Evolutionary conservation across 2,329 filamentous ascomycete species (phyloP), one percentile per base, ranked within the genome.

Genomic region (Monosporascus sp.): DNA sequence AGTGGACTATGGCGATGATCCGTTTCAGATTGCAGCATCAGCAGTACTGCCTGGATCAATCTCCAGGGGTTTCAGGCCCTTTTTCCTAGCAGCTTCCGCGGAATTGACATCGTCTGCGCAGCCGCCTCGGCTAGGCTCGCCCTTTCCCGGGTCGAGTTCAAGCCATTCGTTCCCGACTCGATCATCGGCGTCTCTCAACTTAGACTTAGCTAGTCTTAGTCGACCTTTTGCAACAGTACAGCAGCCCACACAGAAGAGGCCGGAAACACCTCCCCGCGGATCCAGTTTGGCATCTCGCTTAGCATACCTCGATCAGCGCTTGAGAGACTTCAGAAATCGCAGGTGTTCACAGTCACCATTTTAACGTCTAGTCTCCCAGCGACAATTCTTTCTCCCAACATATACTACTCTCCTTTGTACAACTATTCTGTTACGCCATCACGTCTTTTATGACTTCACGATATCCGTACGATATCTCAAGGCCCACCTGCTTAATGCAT

Each of bases 151-250:
- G 36, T 65, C 73, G 9, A 72, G 67, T 52, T 73, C 77, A 14
- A 83, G 78, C 65, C 76, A 82, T 61, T 85, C 82, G 46, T 83
- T 85, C 57, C 83, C 83, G n/a, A 81, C 79, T 54, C 76, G 83
- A 41, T 65, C 79, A 31, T 77, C 74, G 35, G 76, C 77, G 58
- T 72, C 75, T 2, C 68, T 71, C 14, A 72, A 70, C 41, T 70
- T 81, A 36, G 75, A 78, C 48, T 60, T 75, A 49, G 71, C 72
- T 20, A 66, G 73, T 50, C 67, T 77, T 53, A 73, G 75, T 5
- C 74, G 77, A 27, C 79, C 79, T 2, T 85, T 82, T 65, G 77
- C 81, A 11, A 86, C 82, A 0, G 71, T 83, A 37, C 80, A 83
- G 58, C 77, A 79, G 58, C 66, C 71, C 20, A 56, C 62, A 4